These are phyloP conservation scores for Stemphylium beticola DNA, from an alignment of 2,329 filamentous ascomycete species.

Conservation along the genomic window DNA sequence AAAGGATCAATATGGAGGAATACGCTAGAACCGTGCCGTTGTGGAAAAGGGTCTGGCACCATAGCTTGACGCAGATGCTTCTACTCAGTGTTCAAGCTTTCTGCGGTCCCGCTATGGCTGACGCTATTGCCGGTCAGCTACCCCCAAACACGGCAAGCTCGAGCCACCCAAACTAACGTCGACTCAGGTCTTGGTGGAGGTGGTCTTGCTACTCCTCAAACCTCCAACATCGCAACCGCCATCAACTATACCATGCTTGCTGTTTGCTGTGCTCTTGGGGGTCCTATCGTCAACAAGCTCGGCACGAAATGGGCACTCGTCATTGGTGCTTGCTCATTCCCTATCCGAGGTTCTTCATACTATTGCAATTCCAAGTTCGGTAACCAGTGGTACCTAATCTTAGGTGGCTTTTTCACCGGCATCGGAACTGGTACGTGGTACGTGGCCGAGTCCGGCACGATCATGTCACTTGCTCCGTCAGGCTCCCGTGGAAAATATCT, in stretches of 20 bases:
- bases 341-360: conserved; percentile 56
- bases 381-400: conserved; percentile 53
- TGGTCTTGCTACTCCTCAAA: conserved; percentile 54
- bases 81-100: conserved; percentile 56
- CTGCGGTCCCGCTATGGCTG: conserved; percentile 40
- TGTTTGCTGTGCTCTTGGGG: conserved; percentile 50
- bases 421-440: conserved; percentile 54
- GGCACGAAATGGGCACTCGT: conserved; percentile 57
- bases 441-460: conserved; percentile 57
- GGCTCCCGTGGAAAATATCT: conserved; percentile 57
- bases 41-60: conserved; percentile 56
- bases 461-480: conserved; percentile 57
- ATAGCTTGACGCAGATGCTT: conserved; percentile 59
- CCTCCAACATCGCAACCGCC: conserved; percentile 51
- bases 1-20: conserved; percentile 48
- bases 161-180: not conserved
- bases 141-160: not conserved
- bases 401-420: conserved; percentile 36
- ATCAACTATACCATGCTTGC: conserved; percentile 40
- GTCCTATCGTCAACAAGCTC: conserved; percentile 56
- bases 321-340: conserved; percentile 52
- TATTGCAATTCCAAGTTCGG: conserved; percentile 59
- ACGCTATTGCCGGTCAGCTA: conserved; percentile 36
- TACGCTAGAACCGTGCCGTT: conserved; percentile 41
- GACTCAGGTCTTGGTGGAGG: conserved; percentile 45